Evolutionary conservation across 139 green algal species (phyloP).

Genomic region (Ulvella scutata): DNA sequence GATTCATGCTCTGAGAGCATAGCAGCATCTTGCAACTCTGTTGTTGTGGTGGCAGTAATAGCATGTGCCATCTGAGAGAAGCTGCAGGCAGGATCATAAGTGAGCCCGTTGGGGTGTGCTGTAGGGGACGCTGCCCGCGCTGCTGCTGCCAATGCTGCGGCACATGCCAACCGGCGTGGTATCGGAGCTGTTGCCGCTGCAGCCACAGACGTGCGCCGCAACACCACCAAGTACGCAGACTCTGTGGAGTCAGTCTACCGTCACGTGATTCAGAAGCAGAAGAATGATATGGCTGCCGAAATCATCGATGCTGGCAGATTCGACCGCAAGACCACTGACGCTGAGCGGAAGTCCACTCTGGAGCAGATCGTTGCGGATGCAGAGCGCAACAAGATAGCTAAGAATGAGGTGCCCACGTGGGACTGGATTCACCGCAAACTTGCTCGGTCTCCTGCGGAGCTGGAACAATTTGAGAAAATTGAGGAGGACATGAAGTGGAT

Average conservation of each 20-base stretch:
- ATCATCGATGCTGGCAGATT: conserved; percentile 86
- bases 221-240: conserved; percentile 48
- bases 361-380: conserved; percentile 59
- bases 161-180: not conserved
- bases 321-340: conserved; percentile 83
- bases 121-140: not conserved
- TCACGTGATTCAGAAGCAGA: conserved; percentile 92
- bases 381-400: conserved; percentile 25
- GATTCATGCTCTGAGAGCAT: too few relatives aligned
- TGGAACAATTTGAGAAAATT: conserved; percentile 23
- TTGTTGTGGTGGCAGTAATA: too few relatives aligned
- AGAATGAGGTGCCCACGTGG: conserved; percentile 38
- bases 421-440: conserved; percentile 42
- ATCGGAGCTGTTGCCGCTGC: not conserved
- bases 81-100: too few relatives aligned
- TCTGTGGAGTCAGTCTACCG: conserved; percentile 85
- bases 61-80: too few relatives aligned
- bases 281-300: conserved; percentile 96
- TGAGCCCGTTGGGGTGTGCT: too few relatives aligned
- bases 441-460: conserved; percentile 24
- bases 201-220: not conserved
- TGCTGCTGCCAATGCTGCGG: not conserved
- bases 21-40: too few relatives aligned
- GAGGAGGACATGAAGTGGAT: conserved; percentile 29
- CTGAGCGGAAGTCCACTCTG: conserved; percentile 66